Evolutionary conservation across 768 basidiomycete genomes (phyloP).

Genomic region (Panaeolus cyanescens): DNA sequence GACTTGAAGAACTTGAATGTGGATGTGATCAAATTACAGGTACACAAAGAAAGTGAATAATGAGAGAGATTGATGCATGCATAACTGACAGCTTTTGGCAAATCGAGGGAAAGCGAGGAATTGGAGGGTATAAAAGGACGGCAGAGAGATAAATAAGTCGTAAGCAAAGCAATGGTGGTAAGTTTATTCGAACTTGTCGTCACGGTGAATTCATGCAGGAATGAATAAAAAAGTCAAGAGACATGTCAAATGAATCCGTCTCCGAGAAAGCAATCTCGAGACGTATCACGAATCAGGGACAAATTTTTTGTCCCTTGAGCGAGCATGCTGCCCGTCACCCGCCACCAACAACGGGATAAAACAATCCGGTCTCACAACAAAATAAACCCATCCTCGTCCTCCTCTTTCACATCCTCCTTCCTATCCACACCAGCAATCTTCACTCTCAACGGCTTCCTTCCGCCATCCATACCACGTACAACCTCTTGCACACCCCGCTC

Average conservation of each 20-base stretch:
- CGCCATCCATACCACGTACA: neutral
- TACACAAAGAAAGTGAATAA: neutral
- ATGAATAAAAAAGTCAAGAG: too few species aligned
- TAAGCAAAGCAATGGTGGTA: too few species aligned
- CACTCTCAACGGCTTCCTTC: slow-evolving; percentile 27
- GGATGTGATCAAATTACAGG: neutral
- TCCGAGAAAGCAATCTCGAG: neutral
- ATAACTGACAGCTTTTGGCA: neutral
- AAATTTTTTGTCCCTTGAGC: neutral
- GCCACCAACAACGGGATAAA: neutral
- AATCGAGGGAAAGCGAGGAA: neutral
- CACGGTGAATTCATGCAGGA: too few species aligned
- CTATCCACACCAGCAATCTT: neutral
- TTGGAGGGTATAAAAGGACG: too few species aligned
- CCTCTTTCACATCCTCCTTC: neutral
- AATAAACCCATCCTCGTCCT: slow-evolving; percentile 4
- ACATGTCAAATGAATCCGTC: neutral
- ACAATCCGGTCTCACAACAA: slow-evolving; percentile 1
- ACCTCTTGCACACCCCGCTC: neutral
- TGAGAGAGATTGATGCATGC: neutral
- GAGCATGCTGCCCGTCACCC: neutral
- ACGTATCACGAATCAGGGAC: neutral
- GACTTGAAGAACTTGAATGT: neutral
- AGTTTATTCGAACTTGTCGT: too few species aligned
- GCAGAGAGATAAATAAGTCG: too few species aligned